Percentiles rank a stretch among this genome's conserved stretches.
These are phyloP conservation scores for Lepiota brunneoincarnata DNA, from an alignment of 768 basidiomycete species.

Conservation along the genomic window DNA sequence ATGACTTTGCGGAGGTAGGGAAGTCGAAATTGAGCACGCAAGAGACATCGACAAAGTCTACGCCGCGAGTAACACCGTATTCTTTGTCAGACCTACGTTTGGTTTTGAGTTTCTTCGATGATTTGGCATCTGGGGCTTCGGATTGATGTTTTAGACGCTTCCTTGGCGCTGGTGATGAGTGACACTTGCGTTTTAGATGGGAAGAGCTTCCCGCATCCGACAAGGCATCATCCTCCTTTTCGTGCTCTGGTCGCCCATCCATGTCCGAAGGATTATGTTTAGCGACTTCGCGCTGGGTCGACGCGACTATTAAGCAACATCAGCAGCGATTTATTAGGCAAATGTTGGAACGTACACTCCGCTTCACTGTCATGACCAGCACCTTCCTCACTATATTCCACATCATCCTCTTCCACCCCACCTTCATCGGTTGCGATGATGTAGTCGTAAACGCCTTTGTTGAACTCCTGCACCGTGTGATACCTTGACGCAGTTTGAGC, in stretches of 20 bases:
- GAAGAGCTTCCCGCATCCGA: slow-evolving; percentile 19
- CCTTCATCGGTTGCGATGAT: slow-evolving; percentile 97
- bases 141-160: slow-evolving; percentile 10
- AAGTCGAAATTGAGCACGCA: slow-evolving; percentile 99
- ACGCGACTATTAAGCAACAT: slow-evolving; percentile 39
- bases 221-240: slow-evolving; percentile 18
- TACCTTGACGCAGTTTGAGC: slow-evolving; percentile 48
- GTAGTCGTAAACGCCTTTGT: slow-evolving; percentile 97
- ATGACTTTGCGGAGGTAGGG: slow-evolving; percentile 82
- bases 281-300: slow-evolving; percentile 47
- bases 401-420: slow-evolving; percentile 48
- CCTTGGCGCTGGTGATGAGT: slow-evolving; percentile 33
- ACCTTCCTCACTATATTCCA: slow-evolving; percentile 33
- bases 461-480: slow-evolving; percentile 97
- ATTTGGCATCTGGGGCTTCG: slow-evolving; percentile 14
- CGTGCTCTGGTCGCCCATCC: slow-evolving; percentile 3
- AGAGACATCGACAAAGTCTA: slow-evolving; percentile 95
- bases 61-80: slow-evolving; percentile 92
- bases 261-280: slow-evolving; percentile 7
- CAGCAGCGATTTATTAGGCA: neutral
- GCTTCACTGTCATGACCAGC: slow-evolving; percentile 36
- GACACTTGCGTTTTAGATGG: slow-evolving; percentile 57
- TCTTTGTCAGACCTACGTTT: slow-evolving; percentile 64
- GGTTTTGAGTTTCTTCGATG: slow-evolving; percentile 45
- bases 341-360: slow-evolving; percentile 25